Conservation (phyloP, 1,139 yeast genomes). For the Pichia sp. region DNA sequence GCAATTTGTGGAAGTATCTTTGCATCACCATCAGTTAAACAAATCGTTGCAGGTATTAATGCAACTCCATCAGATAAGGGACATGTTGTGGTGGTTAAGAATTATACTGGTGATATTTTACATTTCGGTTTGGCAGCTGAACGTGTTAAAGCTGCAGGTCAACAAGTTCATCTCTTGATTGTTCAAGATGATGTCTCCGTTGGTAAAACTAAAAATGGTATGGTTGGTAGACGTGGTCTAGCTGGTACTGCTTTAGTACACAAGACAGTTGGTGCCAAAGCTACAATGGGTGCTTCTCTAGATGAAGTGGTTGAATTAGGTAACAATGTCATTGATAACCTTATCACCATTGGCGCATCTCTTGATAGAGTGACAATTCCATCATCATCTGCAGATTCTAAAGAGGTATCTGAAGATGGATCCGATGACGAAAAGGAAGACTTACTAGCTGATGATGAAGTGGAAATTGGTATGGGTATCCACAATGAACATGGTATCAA, state of each 20-base stretch:
- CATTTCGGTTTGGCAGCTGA: constrained; percentile 92
- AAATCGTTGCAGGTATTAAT: constrained; percentile 65
- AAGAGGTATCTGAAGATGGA: constrained; percentile 21
- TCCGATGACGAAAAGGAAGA: constrained; percentile 43
- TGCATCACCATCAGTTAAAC: constrained; percentile 90
- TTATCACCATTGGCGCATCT: constrained; percentile 86
- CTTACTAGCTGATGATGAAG: constrained; percentile 44
- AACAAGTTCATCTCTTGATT: constrained; percentile 60
- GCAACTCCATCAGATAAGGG: constrained; percentile 53
- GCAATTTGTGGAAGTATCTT: constrained; percentile 87
- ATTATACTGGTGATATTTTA: constrained; percentile 89
- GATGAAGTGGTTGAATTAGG: constrained; percentile 53
- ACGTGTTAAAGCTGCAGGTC: constrained; percentile 72
- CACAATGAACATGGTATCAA: constrained; percentile 90
- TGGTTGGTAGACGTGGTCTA: constrained; percentile 89
- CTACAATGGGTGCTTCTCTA: constrained; percentile 42
- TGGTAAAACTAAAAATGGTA: constrained; percentile 75
- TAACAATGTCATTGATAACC: constrained; percentile 47
- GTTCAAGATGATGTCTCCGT: constrained; percentile 94
- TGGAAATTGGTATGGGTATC: constrained; percentile 92
- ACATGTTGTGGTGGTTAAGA: constrained; percentile 71
- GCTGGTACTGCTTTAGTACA: constrained; percentile 89
- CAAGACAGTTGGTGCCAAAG: constrained; percentile 75
- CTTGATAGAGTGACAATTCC: constrained; percentile 75
- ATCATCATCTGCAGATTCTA: constrained; percentile 37